Evolutionary conservation across 768 basidiomycete species (phyloP).

Genomic region (Coprinopsis sp.): DNA sequence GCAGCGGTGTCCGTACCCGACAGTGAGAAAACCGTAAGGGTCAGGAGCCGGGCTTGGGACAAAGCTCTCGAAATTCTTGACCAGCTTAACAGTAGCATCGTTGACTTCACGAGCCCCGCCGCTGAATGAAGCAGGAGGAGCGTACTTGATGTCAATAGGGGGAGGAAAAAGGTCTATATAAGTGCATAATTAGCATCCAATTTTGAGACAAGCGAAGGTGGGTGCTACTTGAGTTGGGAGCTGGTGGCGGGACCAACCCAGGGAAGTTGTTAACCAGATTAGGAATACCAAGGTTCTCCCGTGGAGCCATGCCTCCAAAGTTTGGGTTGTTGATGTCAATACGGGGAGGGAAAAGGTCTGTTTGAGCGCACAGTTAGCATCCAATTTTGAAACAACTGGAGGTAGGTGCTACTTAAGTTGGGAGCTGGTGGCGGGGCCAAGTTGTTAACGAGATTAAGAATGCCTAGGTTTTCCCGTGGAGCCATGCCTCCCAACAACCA

Average conservation of each 20-base stretch:
- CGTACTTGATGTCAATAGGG: slow-evolving; percentile 23
- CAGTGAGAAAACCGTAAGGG: slow-evolving; percentile 32
- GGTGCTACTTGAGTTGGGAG: slow-evolving; percentile 20
- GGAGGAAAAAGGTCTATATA: slow-evolving; percentile 25
- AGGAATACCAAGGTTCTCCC: too few species aligned
- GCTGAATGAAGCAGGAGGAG: slow-evolving; percentile 15
- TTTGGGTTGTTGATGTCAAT: too few species aligned
- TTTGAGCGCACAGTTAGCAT: slow-evolving; percentile 21
- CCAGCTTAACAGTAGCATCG: slow-evolving; percentile 23
- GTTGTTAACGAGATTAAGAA: too few species aligned
- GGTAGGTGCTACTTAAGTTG: slow-evolving; percentile 5
- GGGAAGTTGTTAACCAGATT: too few species aligned
- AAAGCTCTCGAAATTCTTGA: slow-evolving; percentile 32
- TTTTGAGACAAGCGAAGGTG: not conserved
- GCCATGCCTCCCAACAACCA: too few species aligned
- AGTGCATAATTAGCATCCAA: not conserved
- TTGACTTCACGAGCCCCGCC: slow-evolving; percentile 21
- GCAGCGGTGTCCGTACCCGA: slow-evolving; percentile 34
- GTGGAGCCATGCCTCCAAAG: too few species aligned
- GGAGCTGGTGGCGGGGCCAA: too few species aligned
- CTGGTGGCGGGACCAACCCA: slow-evolving; percentile 14
- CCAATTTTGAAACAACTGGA: not conserved
- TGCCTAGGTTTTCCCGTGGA: too few species aligned
- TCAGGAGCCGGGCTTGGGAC: slow-evolving; percentile 29
- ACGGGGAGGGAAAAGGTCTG: too few species aligned